phyloP scores from a whole-genome alignment of 192 early-diverging fungal species.

The Linnemannia zychae region DNA sequence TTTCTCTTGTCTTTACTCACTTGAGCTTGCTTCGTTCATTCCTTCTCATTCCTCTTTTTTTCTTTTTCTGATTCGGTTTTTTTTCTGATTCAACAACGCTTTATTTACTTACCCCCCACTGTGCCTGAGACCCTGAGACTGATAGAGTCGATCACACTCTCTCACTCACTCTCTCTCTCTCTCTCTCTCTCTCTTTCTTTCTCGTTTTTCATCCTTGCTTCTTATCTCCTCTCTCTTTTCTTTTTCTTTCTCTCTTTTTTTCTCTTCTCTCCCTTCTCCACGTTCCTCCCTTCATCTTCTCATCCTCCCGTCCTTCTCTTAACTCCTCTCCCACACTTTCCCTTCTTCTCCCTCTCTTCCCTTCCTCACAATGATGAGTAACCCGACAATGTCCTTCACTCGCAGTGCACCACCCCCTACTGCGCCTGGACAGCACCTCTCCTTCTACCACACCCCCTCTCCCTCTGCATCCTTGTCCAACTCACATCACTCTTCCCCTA shows the following conservation, averaged over 20 bases:
- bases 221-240: constrained; percentile 1
- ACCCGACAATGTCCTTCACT: constrained; percentile 26
- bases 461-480: neutral
- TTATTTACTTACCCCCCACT: neutral
- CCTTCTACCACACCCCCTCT: constrained; percentile 23
- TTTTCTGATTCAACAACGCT: neutral
- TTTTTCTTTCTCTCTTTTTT: neutral
- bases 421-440: constrained; percentile 14
- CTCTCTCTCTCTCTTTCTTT: neutral
- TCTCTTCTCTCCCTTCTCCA: neutral
- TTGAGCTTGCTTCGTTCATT: neutral
- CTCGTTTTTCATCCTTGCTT: neutral
- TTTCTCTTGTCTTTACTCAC: neutral
- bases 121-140: too few relatives aligned
- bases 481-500: neutral
- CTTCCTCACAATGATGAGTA: neutral
- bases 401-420: neutral
- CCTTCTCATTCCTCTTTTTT: neutral
- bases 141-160: constrained; percentile 5
- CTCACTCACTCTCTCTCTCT: neutral
- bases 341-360: neutral
- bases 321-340: neutral
- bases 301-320: constrained; percentile 7
- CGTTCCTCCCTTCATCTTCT: neutral
- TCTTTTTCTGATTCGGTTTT: neutral